A percentile compares a stretch with the other conserved stretches of the same genome.
Evolutionary conservation across 345 rosid species (phyloP).

Genomic region (Lepidium didymum): DNA sequence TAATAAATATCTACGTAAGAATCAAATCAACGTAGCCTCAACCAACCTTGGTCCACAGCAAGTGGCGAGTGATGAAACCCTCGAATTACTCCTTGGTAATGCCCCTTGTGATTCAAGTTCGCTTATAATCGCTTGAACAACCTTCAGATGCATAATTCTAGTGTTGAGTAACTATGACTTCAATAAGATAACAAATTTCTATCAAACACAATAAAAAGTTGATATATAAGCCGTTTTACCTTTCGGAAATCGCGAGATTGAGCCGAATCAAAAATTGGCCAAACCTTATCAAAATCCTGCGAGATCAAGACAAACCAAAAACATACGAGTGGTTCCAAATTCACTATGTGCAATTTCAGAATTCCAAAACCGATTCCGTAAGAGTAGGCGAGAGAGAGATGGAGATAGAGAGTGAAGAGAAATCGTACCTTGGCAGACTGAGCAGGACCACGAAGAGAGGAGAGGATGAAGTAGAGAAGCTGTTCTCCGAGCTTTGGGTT

Average conservation of each 20-base stretch:
- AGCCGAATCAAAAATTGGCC: constrained; percentile 99
- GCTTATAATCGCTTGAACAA: constrained; percentile 94
- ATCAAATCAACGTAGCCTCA: not conserved
- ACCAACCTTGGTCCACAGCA: constrained; percentile 97
- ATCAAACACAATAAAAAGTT: not conserved
- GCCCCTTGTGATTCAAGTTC: constrained; percentile 99
- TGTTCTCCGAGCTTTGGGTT: constrained; percentile 99
- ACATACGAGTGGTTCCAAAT: constrained; percentile 3
- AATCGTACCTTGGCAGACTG: constrained; percentile 80
- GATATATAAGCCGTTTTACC: constrained; percentile 33
- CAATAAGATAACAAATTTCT: not conserved
- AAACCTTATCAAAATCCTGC: constrained; percentile 96
- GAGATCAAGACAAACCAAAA: constrained; percentile 34
- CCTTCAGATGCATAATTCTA: constrained; percentile 38
- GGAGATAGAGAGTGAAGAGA: not conserved
- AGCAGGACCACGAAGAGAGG: constrained; percentile 94
- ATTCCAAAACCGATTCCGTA: not conserved
- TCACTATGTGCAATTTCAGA: not conserved
- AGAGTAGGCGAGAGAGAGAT: constrained; percentile 8
- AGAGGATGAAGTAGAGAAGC: constrained; percentile 96
- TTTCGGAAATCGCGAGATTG: constrained; percentile 97
- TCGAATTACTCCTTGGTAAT: constrained; percentile 93
- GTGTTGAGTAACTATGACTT: not conserved
- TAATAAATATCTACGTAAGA: not conserved
- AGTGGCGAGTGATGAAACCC: constrained; percentile 98